Evolutionary conservation across 2,329 filamentous ascomycete species (phyloP), one percentile per base, ranked within the genome.

Genomic region (Penicillium corylophilum): DNA sequence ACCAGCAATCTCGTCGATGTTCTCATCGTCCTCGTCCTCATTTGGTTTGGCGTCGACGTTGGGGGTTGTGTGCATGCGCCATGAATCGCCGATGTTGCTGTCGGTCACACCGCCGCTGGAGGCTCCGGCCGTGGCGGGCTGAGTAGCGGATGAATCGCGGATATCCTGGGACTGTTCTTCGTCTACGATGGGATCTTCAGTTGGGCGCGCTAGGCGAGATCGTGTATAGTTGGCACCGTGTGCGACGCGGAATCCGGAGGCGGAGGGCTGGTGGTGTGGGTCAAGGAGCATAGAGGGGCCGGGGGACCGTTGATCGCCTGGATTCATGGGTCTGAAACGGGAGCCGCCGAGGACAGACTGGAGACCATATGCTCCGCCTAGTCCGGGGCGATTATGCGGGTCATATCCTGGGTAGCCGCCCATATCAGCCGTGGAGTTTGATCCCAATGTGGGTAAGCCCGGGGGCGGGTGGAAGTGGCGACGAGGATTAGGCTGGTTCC

Each of bases 381-480:
- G 31, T 15, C 56, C 57, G 6, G 54, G 56, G 16, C 65, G 63
- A 42, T 48, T 26, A 26, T 59, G 59, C 7, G 50, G 39, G 13
- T 69, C 67, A 54, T 64, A 55, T 55, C 64, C 77, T 65, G 44
- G 78, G 69, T 77, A 53, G 74, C 74, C 33, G 69, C 68, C 55
- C 74, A 74, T 56, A 38, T 50, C 83, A 76, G 52, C 73, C 72
- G 62, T 77, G 64, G 51, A 74, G 20, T 82, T 84, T 29, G 82
- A 88, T 66, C 83, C 85, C 8, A 90, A 76, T 2, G 84, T 86
- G 1, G 90, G 87, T 64, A 93, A 89, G 1, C 82, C 76, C 5
- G 89, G 89, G 1, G 89, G 89, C 22, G 87, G 88, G 53, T 92
- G 83, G 68, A 93, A 92, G 50, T 79, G 78, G 51, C 77, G 80